Conservation (phyloP, 164 flowering plant genomes). For the Echeveria elegans region DNA sequence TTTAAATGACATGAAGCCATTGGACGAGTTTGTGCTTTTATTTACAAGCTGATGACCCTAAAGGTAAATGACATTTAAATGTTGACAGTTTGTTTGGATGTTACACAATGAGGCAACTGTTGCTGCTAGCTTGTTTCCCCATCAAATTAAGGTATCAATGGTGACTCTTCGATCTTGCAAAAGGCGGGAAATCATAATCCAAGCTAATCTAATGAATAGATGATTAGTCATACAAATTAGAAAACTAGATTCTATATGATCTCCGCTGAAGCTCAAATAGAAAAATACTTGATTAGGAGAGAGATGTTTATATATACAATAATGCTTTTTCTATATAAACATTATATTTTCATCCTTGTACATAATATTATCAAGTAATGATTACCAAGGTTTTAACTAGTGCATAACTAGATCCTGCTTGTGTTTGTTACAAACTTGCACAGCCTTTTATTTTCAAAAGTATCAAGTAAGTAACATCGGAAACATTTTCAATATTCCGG, state of each 20-base stretch:
- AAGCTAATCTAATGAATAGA: background rate
- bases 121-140: background rate
- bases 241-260: background rate
- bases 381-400: background rate
- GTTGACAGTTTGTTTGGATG: background rate
- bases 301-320: background rate
- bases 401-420: background rate
- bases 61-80: background rate
- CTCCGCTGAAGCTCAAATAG: background rate
- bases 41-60: background rate
- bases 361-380: background rate
- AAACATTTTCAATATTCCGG: no score
- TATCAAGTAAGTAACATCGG: background rate
- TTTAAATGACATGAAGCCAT: background rate
- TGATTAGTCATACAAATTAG: background rate
- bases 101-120: background rate
- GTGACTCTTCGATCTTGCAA: conserved; percentile 1
- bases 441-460: background rate
- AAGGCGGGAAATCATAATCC: background rate
- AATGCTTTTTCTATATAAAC: background rate
- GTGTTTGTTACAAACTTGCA: background rate
- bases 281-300: background rate
- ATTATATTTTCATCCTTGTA: background rate
- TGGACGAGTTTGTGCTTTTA: background rate
- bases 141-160: background rate